Conservation (phyloP, 768 basidiomycete genomes). For the Collybia nuda region DNA sequence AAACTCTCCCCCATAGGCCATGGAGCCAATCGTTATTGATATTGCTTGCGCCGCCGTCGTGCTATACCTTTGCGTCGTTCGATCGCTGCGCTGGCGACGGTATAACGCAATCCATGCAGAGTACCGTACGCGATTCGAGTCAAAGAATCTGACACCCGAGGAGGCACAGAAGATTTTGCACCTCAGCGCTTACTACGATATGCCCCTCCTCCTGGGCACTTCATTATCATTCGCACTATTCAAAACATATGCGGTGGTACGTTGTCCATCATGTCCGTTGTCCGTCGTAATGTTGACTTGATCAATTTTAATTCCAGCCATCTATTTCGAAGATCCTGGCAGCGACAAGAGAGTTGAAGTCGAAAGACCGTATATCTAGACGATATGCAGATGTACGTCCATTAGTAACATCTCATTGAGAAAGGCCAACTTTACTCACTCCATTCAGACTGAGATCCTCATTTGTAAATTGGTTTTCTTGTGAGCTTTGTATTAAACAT, state of each 20-base stretch:
- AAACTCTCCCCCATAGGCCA: no score
- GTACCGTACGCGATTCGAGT: conserved; percentile 32
- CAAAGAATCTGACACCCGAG: conserved; percentile 34
- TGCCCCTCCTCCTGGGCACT: conserved; percentile 41
- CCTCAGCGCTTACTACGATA: conserved; percentile 37
- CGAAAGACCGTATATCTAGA: conserved; percentile 33
- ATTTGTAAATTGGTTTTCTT: conserved; percentile 25
- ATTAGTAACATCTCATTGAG: background rate
- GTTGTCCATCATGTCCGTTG: conserved; percentile 11
- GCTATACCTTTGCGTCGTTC: conserved; percentile 30
- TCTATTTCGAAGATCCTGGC: conserved; percentile 42
- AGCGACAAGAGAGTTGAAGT: conserved; percentile 38
- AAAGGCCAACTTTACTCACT: background rate
- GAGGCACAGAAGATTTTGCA: conserved; percentile 45
- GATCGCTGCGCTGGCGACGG: conserved; percentile 38
- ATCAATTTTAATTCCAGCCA: conserved; percentile 28
- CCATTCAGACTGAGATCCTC: conserved; percentile 39
- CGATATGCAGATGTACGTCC: conserved; percentile 50
- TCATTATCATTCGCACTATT: conserved; percentile 49
- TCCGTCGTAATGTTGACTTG: background rate
- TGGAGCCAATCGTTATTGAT: background rate
- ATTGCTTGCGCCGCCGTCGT: background rate
- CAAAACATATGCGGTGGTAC: conserved; percentile 51
- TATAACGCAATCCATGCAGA: conserved; percentile 41
- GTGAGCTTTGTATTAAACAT: background rate